Evolutionary conservation across 2,329 filamentous ascomycete genomes (phyloP).

Genomic region (Colletotrichum cereale): DNA sequence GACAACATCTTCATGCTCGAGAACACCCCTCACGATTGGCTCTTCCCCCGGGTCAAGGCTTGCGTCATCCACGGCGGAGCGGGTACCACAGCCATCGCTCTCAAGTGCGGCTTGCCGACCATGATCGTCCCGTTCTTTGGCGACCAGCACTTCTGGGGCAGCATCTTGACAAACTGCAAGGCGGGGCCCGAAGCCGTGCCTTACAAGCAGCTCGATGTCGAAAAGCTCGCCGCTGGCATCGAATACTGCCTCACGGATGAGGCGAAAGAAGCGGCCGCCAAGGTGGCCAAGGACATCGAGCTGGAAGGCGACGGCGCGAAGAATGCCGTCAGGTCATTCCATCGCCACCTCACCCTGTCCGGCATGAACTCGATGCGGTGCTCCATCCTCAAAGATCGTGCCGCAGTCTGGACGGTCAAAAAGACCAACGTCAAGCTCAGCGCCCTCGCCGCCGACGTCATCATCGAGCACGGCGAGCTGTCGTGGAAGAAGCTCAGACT

Average conservation of each 20-base stretch:
- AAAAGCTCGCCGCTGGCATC: constrained; percentile 78
- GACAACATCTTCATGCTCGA: constrained; percentile 79
- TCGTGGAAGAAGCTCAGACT: constrained; percentile 74
- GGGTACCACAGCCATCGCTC: constrained; percentile 79
- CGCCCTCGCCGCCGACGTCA: constrained; percentile 73
- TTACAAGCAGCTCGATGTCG: constrained; percentile 74
- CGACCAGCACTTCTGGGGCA: constrained; percentile 84
- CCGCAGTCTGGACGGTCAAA: constrained; percentile 76
- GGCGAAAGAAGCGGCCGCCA: constrained; percentile 67
- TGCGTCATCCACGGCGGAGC: constrained; percentile 84
- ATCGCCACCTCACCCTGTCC: constrained; percentile 67
- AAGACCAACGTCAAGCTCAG: constrained; percentile 71
- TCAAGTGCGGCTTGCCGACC: constrained; percentile 78
- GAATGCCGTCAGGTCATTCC: constrained; percentile 77
- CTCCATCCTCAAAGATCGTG: constrained; percentile 71
- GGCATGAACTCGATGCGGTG: constrained; percentile 72
- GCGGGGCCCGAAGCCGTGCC: constrained; percentile 77
- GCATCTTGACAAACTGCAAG: constrained; percentile 72
- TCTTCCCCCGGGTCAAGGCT: constrained; percentile 75
- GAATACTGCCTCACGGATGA: constrained; percentile 74
- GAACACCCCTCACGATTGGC: constrained; percentile 82
- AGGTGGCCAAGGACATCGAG: constrained; percentile 72
- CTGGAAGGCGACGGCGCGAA: constrained; percentile 75
- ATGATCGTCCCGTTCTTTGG: constrained; percentile 86
- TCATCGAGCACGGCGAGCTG: constrained; percentile 71